Base-by-base conservation (phyloP, 2,329 filamentous ascomycete species). In the Diaporthe sp. region DNA sequence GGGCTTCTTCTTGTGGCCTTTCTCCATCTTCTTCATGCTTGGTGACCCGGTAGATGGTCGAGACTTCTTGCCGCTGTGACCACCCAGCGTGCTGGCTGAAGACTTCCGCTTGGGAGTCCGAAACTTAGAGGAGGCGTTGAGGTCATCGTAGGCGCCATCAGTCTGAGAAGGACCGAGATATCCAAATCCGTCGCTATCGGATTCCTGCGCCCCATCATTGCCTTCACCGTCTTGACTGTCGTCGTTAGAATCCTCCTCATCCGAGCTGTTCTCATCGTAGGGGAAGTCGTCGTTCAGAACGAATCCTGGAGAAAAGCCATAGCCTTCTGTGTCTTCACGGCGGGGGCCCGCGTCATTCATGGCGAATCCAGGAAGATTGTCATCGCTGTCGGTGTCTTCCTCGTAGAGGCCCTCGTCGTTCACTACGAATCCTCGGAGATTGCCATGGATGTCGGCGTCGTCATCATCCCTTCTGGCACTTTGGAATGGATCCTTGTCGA, bases 1-100 rank as follows among this genome's bases (percentile, higher is more conserved):
- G 4, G 49, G 25, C 49, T 61, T 73, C 71, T 61, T 72, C 70
- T 78, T 78, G 8, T 8, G 58, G 31, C 17, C 58, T 17, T 72
- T 72, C 17, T 4, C 68, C 42, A 67, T 75, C 9, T 39, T 37
- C 12, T 53, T 53, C 4, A 6, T 22, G 22, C 51, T 53, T 22
- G 22, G 9, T 10, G 31, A 12, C 22, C 37, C 31, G 9, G 28
- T 4, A 4, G 19, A 22, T n/a, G 13, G 28, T 1, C 58, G 71
- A 5, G 37, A 44, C 60, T 55, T 73, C 46, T 65, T 73, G 1
- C 34, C 25, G 19, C 25, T 44, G 8, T 13, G 22, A 1, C n/a
- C 58, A 1, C 17, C 28, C 2, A 42, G 19, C 25, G 22, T n/a
- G 25, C 34, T n/a, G 12, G 58, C 19, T n/a, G 58, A 57, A 15